Conservation (phyloP, 2,329 filamentous ascomycete genomes). For the Aspergillus spinulosporus region DNA sequence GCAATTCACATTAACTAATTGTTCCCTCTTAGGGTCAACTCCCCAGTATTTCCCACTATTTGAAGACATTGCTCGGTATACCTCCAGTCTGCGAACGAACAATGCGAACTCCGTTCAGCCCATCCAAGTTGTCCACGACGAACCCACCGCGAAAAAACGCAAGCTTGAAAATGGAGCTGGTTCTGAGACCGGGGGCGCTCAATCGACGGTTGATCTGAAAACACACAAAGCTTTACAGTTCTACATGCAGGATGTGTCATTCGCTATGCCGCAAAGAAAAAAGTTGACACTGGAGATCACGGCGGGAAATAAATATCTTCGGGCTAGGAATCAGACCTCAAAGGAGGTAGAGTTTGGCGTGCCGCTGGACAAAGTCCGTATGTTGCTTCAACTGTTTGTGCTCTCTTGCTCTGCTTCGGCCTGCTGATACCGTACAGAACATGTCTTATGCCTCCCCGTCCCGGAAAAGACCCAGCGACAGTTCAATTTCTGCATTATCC, state of each 20-base stretch:
- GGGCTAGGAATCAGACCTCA: slow-evolving; percentile 52
- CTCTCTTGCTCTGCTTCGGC: background rate
- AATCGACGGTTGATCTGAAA: slow-evolving; percentile 35
- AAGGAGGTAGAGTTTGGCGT: slow-evolving; percentile 57
- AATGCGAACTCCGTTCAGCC: slow-evolving; percentile 31
- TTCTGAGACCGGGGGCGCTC: slow-evolving; percentile 25
- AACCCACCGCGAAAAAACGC: slow-evolving; percentile 50
- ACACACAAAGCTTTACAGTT: slow-evolving; percentile 41
- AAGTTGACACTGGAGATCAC: slow-evolving; percentile 63
- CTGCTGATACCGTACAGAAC: slow-evolving; percentile 40
- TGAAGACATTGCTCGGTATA: slow-evolving; percentile 52
- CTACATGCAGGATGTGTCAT: slow-evolving; percentile 58
- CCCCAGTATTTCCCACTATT: slow-evolving; percentile 47
- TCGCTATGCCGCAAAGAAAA: slow-evolving; percentile 64
- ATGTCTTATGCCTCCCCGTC: slow-evolving; percentile 62
- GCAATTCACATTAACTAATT: slow-evolving; percentile 9
- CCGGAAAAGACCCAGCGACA: slow-evolving; percentile 65
- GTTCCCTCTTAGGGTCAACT: slow-evolving; percentile 31
- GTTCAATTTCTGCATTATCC: slow-evolving; percentile 63
- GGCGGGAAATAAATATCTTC: slow-evolving; percentile 43
- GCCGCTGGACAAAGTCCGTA: slow-evolving; percentile 51
- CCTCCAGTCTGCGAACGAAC: slow-evolving; percentile 40
- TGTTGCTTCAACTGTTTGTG: slow-evolving; percentile 23
- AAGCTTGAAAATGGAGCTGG: slow-evolving; percentile 47
- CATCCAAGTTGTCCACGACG: slow-evolving; percentile 28